These are phyloP conservation scores for Eremochloa ophiuroides DNA, from an alignment of 176 grass and related monocot species.

Conservation along the genomic window DNA sequence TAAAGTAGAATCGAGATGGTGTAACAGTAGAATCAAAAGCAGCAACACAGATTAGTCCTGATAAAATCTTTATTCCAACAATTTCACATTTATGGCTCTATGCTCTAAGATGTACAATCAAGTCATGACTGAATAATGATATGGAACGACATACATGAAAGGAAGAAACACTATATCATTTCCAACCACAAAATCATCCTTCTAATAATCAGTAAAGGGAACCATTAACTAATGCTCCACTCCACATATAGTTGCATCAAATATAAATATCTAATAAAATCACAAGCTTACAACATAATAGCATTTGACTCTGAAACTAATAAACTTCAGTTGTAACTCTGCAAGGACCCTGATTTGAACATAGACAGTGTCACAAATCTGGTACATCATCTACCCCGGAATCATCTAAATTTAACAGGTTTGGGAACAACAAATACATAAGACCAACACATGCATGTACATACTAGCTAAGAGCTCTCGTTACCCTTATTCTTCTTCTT, in stretches of 20 bases:
- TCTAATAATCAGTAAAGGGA: background rate
- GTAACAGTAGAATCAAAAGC: constrained; percentile 25
- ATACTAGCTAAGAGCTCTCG: constrained; percentile 37
- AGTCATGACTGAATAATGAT: background rate
- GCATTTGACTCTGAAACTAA: background rate
- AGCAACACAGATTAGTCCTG: background rate
- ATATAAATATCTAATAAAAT: background rate
- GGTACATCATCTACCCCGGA: constrained; percentile 8
- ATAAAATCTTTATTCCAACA: constrained; percentile 11
- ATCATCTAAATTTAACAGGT: constrained; percentile 21
- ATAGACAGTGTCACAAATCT: constrained; percentile 12
- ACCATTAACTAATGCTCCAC: background rate
- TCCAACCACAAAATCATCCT: background rate
- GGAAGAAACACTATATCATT: background rate
- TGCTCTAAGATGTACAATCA: constrained; percentile 3
- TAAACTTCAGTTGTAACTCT: background rate
- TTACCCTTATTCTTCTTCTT: constrained; percentile 40
- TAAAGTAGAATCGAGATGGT: background rate
- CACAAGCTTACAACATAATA: background rate
- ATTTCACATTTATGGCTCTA: background rate
- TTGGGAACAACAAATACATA: background rate
- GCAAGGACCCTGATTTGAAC: background rate
- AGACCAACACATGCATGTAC: constrained; percentile 4
- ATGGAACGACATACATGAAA: background rate
- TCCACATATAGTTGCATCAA: background rate